Conservation (phyloP, 1,139 yeast genomes). For the Torulaspora pretoriensis region DNA sequence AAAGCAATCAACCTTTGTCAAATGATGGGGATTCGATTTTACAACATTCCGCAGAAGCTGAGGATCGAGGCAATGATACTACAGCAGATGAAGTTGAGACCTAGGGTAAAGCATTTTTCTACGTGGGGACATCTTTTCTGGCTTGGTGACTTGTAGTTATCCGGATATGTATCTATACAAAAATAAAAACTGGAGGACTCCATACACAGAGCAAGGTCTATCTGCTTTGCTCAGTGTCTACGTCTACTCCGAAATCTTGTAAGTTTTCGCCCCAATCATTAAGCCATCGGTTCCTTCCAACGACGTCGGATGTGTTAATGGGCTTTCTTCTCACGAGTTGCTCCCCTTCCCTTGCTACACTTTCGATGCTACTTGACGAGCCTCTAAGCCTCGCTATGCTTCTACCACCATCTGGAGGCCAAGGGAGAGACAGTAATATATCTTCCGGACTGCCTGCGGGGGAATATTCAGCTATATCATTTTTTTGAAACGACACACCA, state of each 20-base stretch:
- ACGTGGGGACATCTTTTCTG: no score
- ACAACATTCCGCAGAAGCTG: constrained; percentile 1
- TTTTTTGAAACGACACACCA: constrained; percentile 51
- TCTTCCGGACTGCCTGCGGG: constrained; percentile 49
- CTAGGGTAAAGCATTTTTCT: not conserved
- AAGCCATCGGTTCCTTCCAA: constrained; percentile 53
- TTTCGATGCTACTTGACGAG: constrained; percentile 16
- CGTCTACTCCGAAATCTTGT: constrained; percentile 83
- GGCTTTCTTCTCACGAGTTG: constrained; percentile 33
- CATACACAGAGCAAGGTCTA: not conserved
- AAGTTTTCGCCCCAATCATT: constrained; percentile 79
- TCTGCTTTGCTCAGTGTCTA: constrained; percentile 49
- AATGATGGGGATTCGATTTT: constrained; percentile 19
- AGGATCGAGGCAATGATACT: constrained; percentile 31
- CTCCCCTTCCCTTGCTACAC: constrained; percentile 29
- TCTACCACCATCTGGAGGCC: constrained; percentile 83
- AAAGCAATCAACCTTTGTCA: constrained; percentile 20
- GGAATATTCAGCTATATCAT: constrained; percentile 40
- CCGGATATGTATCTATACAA: constrained; percentile 5
- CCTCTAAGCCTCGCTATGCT: constrained; percentile 8
- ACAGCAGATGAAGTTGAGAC: constrained; percentile 33
- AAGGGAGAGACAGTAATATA: constrained; percentile 57
- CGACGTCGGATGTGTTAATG: constrained; percentile 34
- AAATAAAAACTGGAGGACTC: not conserved
- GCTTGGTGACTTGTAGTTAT: not conserved